phyloP scores from a whole-genome alignment of 257 asterid species.

The Ilex asprella region DNA sequence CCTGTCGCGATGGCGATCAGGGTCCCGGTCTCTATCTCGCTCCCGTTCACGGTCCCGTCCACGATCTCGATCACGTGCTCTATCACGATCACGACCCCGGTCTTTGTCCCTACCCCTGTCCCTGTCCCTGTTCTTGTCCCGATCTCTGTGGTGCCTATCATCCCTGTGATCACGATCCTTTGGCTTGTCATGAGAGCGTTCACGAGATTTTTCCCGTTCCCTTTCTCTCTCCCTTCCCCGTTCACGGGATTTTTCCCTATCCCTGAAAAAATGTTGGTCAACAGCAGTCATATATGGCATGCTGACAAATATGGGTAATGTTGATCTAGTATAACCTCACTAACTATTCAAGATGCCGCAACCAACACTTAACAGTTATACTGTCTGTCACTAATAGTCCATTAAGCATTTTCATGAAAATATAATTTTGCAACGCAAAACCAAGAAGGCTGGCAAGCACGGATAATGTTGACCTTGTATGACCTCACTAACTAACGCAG shows the following conservation, averaged over 20 bases:
- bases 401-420: no score
- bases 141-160: conserved; percentile 83
- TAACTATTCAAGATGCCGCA: no score
- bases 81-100: conserved; percentile 37
- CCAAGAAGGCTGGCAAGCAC: no score
- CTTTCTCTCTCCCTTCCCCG: conserved; percentile 62
- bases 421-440: no score
- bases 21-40: conserved; percentile 36
- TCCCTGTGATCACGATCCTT: conserved; percentile 86
- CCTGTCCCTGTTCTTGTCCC: conserved; percentile 64
- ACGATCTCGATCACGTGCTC: conserved; percentile 52
- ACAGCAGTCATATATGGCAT: background rate
- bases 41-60: conserved; percentile 37
- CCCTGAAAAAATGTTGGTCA: conserved; percentile 31
- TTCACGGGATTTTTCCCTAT: conserved; percentile 88
- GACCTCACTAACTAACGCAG: no score
- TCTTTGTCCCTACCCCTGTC: conserved; percentile 58
- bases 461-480: no score
- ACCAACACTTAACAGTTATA: no score
- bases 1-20: conserved; percentile 21
- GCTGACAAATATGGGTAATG: no score
- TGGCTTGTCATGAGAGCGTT: conserved; percentile 69
- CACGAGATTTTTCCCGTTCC: conserved; percentile 65
- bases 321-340: no score
- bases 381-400: no score